Percentiles rank a stretch among this genome's conserved stretches.
These are phyloP conservation scores for Picea sitchensis DNA, from an alignment of 75 land plant species.

Conservation along the genomic window DNA sequence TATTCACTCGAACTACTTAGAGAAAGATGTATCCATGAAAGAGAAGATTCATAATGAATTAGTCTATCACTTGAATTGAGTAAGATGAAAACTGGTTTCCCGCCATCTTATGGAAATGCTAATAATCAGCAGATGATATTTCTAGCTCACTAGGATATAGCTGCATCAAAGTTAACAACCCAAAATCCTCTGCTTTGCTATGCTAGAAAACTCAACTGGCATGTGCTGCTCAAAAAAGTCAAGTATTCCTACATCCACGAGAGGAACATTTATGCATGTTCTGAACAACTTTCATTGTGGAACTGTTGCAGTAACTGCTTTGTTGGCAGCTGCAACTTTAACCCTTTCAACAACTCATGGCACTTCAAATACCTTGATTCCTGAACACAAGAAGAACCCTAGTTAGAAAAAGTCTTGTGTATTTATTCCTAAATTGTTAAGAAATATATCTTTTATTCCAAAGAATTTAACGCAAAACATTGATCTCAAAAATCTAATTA, in stretches of 20 bases:
- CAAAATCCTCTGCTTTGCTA: background rate
- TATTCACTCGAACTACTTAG: background rate
- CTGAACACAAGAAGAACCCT: conserved; percentile 22
- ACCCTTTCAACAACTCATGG: conserved; percentile 87
- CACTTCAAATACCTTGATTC: conserved; percentile 81
- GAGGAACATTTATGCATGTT: conserved; percentile 13
- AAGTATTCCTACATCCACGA: background rate
- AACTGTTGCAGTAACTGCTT: conserved; percentile 89
- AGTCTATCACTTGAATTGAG: background rate
- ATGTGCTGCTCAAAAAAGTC: background rate
- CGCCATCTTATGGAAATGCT: background rate
- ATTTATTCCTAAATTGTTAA: too few species aligned
- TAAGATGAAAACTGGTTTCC: background rate
- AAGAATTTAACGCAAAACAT: background rate
- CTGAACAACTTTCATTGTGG: conserved; percentile 43
- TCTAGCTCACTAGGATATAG: background rate
- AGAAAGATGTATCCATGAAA: background rate
- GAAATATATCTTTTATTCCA: too few species aligned
- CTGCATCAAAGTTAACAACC: conserved; percentile 10
- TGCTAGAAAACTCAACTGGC: background rate
- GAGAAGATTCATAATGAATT: background rate
- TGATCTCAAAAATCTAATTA: background rate
- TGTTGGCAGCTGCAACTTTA: conserved; percentile 85
- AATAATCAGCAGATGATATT: background rate
- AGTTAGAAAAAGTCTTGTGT: too few species aligned